Conservation (phyloP, 73 alveolate species). For the Paramecium primaurelia region DNA sequence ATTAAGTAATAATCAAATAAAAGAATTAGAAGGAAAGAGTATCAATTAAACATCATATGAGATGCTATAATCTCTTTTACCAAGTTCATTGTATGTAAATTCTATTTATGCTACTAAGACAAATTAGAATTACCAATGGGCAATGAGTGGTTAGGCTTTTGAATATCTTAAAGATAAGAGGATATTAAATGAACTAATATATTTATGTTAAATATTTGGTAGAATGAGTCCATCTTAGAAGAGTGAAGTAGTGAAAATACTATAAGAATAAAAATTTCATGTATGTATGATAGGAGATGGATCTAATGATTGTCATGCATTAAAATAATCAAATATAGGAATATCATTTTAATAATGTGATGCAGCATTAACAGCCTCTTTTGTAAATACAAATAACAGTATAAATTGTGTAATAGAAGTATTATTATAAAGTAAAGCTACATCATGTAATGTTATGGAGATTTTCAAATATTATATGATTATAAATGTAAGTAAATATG, state of each 20-base stretch:
- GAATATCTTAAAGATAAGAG: background rate
- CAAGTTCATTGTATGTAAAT: background rate
- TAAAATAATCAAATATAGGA: constrained; percentile 43
- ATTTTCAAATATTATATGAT: background rate
- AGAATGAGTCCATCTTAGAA: constrained; percentile 50
- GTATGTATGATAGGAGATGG: constrained; percentile 59
- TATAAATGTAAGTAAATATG: background rate
- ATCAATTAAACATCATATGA: background rate
- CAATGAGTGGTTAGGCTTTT: background rate
- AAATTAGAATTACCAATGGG: background rate
- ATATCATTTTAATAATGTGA: constrained; percentile 33
- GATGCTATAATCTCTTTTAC: background rate
- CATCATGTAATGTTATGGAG: background rate
- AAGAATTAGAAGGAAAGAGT: background rate
- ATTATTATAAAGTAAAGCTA: constrained; percentile 28
- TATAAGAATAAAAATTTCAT: background rate
- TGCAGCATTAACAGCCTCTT: constrained; percentile 45
- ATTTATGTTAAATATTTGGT: background rate
- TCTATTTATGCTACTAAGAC: background rate
- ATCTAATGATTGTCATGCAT: constrained; percentile 46
- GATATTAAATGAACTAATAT: background rate
- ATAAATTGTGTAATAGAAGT: constrained; percentile 15
- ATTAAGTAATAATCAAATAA: background rate
- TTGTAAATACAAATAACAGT: background rate
- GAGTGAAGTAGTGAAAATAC: background rate